phyloP scores from a whole-genome alignment of 306 rosid genomes.

The Gillenia trifoliata region DNA sequence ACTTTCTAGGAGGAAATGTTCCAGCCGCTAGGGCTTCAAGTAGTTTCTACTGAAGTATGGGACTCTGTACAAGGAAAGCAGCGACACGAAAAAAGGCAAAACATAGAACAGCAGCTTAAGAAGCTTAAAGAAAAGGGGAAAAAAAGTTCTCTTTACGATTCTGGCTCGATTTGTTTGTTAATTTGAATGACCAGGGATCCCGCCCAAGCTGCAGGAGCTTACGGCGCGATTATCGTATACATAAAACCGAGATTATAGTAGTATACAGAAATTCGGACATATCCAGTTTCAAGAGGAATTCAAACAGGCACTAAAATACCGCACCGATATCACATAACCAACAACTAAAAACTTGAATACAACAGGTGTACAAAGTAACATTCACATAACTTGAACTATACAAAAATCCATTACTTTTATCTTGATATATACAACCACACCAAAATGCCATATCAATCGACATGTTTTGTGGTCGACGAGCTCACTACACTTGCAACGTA shows the following conservation, averaged over 20 bases:
- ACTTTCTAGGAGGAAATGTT: background rate
- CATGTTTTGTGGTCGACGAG: background rate
- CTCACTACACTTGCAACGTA: background rate
- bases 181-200: background rate
- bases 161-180: background rate
- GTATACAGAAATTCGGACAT: background rate
- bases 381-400: constrained; percentile 13
- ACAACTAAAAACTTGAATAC: background rate
- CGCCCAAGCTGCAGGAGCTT: too few relatives aligned
- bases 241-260: background rate
- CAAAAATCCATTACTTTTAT: background rate
- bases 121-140: background rate
- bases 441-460: background rate
- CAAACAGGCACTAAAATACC: background rate
- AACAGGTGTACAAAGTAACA: background rate
- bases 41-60: background rate
- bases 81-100: background rate
- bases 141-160: background rate
- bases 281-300: background rate
- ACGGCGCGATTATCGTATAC: background rate
- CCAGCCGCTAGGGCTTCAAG: background rate
- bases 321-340: background rate
- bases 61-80: background rate
- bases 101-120: background rate
- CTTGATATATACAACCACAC: constrained; percentile 11